Base-by-base conservation (phyloP, 1,284 basidiomycete genomes). In the Papiliotrema nemorosa region DNA sequence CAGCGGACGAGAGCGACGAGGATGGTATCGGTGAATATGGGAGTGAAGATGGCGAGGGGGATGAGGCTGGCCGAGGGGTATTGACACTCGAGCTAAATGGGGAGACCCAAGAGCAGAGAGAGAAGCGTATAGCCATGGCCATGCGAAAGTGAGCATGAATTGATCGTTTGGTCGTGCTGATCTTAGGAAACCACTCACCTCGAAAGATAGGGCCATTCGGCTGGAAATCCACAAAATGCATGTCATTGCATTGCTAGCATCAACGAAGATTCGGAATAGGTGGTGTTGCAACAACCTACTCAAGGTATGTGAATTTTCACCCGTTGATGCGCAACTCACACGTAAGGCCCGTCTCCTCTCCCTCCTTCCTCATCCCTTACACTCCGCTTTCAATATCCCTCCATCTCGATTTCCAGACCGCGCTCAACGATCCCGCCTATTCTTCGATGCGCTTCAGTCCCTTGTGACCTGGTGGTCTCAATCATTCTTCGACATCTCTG, bases 211-310 rank as follows among this genome's bases (percentile, higher is more conserved):
- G 12, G 76, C 85, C 20, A 70, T 84, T 12, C 80, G 90, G 21
- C 82, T 92, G 37, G 81, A 86, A 52, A 84, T 83, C 49, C 91
- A 96, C 76, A 92, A 93, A 73, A 77, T 90, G 13, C 92, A 97
- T 64, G 88, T 88, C 2, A 76, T 96, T 4, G 76, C 82, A 14
- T 79, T 97, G 7, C 80, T 97, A 2, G 82, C 83, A 3, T 89
- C 87, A 64, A 85, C 87, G 3, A 76, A 80, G 29, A 76, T 84
- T 14, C 82, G 94, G 40, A 97, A 98, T 70, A 78, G 77, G 48
- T 93, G 88, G 87, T 71, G 91, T 18, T 92, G 90, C 55, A 88
- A 97, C 64, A 75, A 77, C 1, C 76, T 90, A 3, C 78, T 98
- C 12, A 89, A 94, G 64, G 91, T 40, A 22, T 90, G 20, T 38